A percentile compares a stretch with the other conserved stretches of the same genome.
phyloP scores from a whole-genome alignment of 2,329 filamentous ascomycete genomes.

The Hypoxylon sp. region DNA sequence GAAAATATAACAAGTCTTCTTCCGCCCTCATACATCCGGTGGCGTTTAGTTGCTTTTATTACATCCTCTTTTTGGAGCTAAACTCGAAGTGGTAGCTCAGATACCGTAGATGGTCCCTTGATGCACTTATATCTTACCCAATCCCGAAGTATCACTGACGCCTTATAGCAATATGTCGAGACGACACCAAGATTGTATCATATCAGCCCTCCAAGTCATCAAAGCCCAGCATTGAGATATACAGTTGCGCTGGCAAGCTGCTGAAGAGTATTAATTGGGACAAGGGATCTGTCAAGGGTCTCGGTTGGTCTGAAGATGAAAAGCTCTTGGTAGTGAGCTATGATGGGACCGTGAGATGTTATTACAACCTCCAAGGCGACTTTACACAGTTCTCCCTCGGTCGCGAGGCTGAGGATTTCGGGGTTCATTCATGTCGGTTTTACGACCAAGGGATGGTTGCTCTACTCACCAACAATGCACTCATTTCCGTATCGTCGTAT shows the following conservation, averaged over 20 bases:
- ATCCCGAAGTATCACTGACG: slow-evolving; percentile 48
- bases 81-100: slow-evolving; percentile 9
- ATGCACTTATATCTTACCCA: neutral
- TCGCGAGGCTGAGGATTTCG: slow-evolving; percentile 88
- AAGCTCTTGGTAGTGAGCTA: slow-evolving; percentile 88
- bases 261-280: slow-evolving; percentile 93
- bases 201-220: slow-evolving; percentile 79
- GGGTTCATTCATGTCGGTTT: slow-evolving; percentile 91
- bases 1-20: neutral
- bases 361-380: slow-evolving; percentile 91
- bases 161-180: slow-evolving; percentile 83
- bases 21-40: neutral
- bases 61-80: slow-evolving; percentile 16
- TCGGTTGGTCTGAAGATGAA: slow-evolving; percentile 98
- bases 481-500: slow-evolving; percentile 91
- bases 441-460: slow-evolving; percentile 95
- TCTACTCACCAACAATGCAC: slow-evolving; percentile 86
- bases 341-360: slow-evolving; percentile 92
- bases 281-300: slow-evolving; percentile 85
- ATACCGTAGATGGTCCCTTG: slow-evolving; percentile 7
- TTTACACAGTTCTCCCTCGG: slow-evolving; percentile 95
- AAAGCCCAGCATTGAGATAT: slow-evolving; percentile 92
- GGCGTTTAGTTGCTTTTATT: slow-evolving; percentile 14
- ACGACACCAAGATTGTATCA: slow-evolving; percentile 86
- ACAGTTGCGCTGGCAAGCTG: slow-evolving; percentile 91